Evolutionary conservation across 2,329 filamentous ascomycete species (phyloP).

Genomic region (Neofusicoccum kwambonambiense): DNA sequence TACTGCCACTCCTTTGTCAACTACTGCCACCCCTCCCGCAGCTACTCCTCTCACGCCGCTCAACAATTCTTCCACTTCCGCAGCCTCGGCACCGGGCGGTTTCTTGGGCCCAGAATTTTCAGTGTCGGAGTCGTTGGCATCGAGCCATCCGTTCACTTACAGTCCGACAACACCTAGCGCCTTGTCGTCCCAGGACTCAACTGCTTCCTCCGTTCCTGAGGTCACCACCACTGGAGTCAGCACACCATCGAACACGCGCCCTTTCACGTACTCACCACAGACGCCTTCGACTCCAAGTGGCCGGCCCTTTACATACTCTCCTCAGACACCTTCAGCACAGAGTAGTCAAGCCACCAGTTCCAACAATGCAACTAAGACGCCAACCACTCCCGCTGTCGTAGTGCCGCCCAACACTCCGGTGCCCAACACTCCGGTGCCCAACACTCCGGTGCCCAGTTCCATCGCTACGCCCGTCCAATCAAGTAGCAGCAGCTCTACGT

Average conservation of each 20-base stretch:
- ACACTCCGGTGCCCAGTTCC: neutral
- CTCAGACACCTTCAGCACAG: neutral
- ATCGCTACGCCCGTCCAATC: neutral
- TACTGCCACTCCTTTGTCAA: neutral
- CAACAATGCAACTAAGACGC: neutral
- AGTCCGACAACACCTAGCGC: neutral
- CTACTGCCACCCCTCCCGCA: neutral
- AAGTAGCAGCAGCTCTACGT: neutral
- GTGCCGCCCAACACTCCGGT: neutral
- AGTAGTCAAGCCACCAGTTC: neutral
- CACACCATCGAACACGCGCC: neutral
- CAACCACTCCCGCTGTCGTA: neutral
- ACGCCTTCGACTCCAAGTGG: neutral
- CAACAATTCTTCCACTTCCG: neutral
- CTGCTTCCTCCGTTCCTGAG: neutral
- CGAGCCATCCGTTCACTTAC: neutral
- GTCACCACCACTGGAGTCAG: neutral
- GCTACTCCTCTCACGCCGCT: neutral
- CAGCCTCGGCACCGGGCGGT: neutral
- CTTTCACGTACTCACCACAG: constrained; percentile 7
- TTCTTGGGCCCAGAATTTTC: constrained; percentile 7
- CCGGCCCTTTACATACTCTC: neutral
- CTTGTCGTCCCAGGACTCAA: neutral
- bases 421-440: neutral
- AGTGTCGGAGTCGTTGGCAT: neutral